phyloP scores from a whole-genome alignment of 2,329 filamentous ascomycete genomes.

The Aspergillus quadrilineatus region DNA sequence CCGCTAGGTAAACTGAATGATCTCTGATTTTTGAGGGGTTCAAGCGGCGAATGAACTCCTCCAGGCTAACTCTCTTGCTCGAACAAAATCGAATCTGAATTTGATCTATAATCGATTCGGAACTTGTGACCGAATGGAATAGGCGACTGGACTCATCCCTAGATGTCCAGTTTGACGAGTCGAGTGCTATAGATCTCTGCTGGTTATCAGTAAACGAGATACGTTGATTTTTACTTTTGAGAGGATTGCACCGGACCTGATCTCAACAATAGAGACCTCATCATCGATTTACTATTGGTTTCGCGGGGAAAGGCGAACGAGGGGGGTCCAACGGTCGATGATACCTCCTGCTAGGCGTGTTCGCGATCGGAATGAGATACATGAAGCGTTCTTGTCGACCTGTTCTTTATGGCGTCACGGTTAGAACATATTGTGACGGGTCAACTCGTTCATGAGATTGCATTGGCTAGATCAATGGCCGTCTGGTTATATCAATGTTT shows the following conservation, averaged over 20 bases:
- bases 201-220: neutral
- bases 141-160: neutral
- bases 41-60: neutral
- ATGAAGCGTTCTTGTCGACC: neutral
- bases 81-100: neutral
- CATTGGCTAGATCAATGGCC: neutral
- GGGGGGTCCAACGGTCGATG: neutral
- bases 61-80: neutral
- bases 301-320: neutral
- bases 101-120: neutral
- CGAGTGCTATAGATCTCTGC: neutral
- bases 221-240: neutral
- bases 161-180: neutral
- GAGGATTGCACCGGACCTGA: neutral
- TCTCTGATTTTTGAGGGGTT: neutral
- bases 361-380: neutral
- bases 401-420: neutral
- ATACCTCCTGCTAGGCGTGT: neutral
- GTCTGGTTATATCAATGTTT: neutral
- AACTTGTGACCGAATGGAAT: neutral
- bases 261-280: neutral
- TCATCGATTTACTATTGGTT: neutral
- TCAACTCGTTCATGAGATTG: neutral
- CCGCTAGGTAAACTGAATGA: neutral
- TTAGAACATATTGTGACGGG: neutral